Conservation (phyloP, 148 eudicot species). For the Cornus controversa region DNA sequence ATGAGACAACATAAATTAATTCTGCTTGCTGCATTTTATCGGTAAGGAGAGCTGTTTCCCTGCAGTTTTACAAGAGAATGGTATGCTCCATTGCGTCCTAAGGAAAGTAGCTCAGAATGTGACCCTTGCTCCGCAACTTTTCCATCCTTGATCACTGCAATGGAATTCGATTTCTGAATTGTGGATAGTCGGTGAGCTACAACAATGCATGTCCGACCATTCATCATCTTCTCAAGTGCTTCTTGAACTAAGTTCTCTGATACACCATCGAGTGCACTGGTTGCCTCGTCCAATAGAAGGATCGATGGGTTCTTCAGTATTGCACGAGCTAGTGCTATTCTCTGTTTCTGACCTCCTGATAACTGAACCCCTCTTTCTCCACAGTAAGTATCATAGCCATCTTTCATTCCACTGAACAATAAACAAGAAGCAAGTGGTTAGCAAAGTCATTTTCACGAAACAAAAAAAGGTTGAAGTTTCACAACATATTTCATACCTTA, state of each 20-base stretch:
- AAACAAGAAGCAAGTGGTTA: neutral
- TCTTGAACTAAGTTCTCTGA: constrained; percentile 3
- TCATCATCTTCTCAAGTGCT: neutral
- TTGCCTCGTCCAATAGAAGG: neutral
- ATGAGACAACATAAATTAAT: neutral
- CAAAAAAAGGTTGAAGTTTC: neutral
- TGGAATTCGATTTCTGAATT: neutral
- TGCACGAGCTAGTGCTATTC: constrained; percentile 3
- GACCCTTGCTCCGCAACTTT: neutral
- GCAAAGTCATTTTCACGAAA: too few species aligned
- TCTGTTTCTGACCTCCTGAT: neutral
- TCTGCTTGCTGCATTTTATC: constrained; percentile 6
- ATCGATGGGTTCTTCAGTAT: neutral
- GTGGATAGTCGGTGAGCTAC: constrained; percentile 1
- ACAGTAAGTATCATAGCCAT: neutral
- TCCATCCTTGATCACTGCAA: neutral
- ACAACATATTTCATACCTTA: neutral
- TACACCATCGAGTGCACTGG: neutral
- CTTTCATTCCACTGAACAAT: constrained; percentile 3
- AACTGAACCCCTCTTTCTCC: neutral
- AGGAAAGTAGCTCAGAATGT: constrained; percentile 1
- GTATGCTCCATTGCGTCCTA: neutral
- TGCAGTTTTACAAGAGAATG: neutral
- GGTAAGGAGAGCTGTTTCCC: constrained; percentile 17
- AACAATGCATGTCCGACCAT: neutral